phyloP scores from a whole-genome alignment of 345 rosid species.

The Salix suchowensis region DNA sequence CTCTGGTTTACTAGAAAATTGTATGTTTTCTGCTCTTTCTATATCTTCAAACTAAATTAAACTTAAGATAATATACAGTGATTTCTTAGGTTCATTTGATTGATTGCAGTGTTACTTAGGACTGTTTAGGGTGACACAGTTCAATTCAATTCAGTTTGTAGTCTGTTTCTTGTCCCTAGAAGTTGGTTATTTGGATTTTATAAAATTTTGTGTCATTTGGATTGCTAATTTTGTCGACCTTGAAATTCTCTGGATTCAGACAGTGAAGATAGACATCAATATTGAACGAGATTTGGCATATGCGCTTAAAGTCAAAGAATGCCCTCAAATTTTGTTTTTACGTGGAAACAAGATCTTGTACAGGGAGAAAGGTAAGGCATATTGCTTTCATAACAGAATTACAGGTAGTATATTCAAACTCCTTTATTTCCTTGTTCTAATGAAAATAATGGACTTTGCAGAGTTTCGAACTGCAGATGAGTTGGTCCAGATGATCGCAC shows the following conservation, averaged over 20 bases:
- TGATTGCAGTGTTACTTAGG: background rate
- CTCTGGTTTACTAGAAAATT: background rate
- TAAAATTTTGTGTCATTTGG: background rate
- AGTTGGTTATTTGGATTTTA: conserved; percentile 7
- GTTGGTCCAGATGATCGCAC: conserved; percentile 83
- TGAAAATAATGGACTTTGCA: conserved; percentile 30
- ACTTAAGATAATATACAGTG: background rate
- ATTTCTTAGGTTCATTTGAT: background rate
- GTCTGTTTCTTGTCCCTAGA: background rate
- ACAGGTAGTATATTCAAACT: background rate
- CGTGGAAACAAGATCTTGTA: conserved; percentile 64
- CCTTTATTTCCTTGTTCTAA: background rate
- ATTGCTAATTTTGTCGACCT: background rate
- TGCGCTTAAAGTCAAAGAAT: conserved; percentile 78
- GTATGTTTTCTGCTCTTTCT: background rate
- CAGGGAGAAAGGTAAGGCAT: conserved; percentile 67
- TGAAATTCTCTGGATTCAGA: conserved; percentile 40
- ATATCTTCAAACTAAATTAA: background rate
- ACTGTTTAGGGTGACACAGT: background rate
- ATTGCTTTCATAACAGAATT: background rate
- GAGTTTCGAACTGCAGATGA: conserved; percentile 73
- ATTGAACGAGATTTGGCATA: conserved; percentile 91
- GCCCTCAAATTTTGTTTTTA: conserved; percentile 79
- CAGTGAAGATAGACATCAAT: conserved; percentile 76
- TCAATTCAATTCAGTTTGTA: background rate